Base-by-base conservation (phyloP, 2,329 filamentous ascomycete species). In the Lasiodiplodia citricola region DNA sequence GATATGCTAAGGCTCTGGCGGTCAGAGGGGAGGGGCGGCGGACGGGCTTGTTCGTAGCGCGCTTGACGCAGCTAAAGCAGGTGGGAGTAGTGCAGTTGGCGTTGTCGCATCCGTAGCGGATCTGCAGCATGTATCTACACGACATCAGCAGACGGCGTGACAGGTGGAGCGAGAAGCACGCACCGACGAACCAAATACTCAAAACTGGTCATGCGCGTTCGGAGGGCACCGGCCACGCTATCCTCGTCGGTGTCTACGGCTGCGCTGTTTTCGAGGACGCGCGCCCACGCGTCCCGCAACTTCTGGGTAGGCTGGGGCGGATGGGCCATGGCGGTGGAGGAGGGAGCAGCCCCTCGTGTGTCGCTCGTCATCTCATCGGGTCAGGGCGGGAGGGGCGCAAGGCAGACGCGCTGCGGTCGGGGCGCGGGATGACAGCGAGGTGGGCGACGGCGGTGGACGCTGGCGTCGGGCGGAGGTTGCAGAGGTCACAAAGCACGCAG, bases 21-120 rank as follows among this genome's bases (percentile, higher is more conserved):
- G 93, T 97, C 56, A 93, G 88, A 25, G 91, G 87, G 68, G 91
- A 97, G 74, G 94, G 96, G 74, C 91, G 87, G 70, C 93, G 90
- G 73, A 93, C 87, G 2, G 93, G 93, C 0, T 87, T 87, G 71
- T 88, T 88, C 41, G 88, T 86, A 51, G 90, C 82, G 72, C 91
- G 87, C 78, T 87, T 91, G 67, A 92, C 89, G 77, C 88, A 93
- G 70, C 90, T 93, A 75, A 95, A 91, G 81, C 94, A 97, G 16
- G 92, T 95, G 16, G 92, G 81, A 1, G 90, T 95, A 44, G 84
- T 84, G 80, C 94, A 97, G 64, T 85, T 83, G 66, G 85, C 82
- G 71, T 87, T 87, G 70, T 88, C 88, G 77, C 94, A 97, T 71
- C 94, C 94, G 72, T 92, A 87, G 68, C 93, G 88, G n/a, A 97